Percentiles rank a stretch among this genome's conserved stretches.
Conservation (phyloP, 176 grass and related monocot genomes). For the Cenchrus americanus region DNA sequence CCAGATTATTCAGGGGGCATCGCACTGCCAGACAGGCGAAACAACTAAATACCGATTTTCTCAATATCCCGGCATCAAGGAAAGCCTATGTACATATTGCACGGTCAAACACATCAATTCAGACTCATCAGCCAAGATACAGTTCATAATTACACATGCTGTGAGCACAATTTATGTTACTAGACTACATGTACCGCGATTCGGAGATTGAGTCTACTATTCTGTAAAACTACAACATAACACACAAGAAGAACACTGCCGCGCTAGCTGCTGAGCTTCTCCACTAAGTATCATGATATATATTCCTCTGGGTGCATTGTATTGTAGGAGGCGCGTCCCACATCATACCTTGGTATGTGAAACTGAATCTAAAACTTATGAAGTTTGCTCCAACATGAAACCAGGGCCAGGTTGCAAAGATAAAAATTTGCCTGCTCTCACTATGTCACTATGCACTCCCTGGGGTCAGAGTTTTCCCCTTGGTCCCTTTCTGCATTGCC, state of each 20-base stretch:
- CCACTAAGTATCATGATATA: neutral
- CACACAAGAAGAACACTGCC: neutral
- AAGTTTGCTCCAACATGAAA: neutral
- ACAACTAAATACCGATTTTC: neutral
- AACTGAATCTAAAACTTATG: conserved; percentile 4
- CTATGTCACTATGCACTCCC: conserved; percentile 69
- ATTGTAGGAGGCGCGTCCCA: neutral
- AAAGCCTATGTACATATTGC: conserved; percentile 21
- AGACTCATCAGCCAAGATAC: neutral
- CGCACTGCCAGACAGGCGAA: neutral
- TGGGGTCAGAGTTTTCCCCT: conserved; percentile 58
- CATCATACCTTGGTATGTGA: conserved; percentile 1
- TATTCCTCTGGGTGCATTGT: neutral
- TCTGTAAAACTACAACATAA: neutral
- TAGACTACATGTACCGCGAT: neutral
- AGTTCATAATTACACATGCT: conserved; percentile 36
- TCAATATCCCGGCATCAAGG: neutral
- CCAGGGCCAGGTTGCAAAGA: neutral
- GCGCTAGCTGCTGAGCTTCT: neutral
- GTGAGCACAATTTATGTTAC: conserved; percentile 23
- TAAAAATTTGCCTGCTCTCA: neutral
- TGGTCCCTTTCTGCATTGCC: conserved; percentile 30
- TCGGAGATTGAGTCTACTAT: neutral
- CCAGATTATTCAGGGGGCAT: neutral
- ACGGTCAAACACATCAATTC: neutral